A percentile compares a stretch with the other conserved stretches of the same genome.
Conservation (phyloP, 805 yeast species). For the Kazachstania bromeliacearum region DNA sequence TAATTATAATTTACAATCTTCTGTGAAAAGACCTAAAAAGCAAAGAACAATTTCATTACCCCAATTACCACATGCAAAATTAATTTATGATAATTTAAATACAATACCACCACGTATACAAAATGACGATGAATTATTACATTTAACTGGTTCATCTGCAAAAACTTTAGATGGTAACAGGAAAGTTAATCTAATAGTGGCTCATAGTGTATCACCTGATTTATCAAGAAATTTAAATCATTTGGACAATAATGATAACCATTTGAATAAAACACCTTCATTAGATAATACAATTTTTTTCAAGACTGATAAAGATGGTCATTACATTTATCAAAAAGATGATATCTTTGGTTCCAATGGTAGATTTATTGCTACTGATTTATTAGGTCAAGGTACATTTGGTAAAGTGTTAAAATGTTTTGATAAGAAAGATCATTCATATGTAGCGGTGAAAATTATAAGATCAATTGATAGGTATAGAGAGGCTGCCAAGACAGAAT, state of each 20-base stretch:
- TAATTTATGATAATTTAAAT: slow-evolving; percentile 27
- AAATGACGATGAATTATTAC: slow-evolving; percentile 25
- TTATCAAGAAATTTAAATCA: background rate
- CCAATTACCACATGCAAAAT: slow-evolving; percentile 41
- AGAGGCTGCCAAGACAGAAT: slow-evolving; percentile 89
- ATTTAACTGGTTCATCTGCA: slow-evolving; percentile 26
- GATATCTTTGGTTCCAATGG: slow-evolving; percentile 54
- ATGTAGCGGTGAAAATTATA: slow-evolving; percentile 87
- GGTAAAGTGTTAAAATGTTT: slow-evolving; percentile 95
- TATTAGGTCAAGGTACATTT: slow-evolving; percentile 93
- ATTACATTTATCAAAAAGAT: slow-evolving; percentile 52
- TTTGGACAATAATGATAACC: background rate
- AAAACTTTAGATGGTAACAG: slow-evolving; percentile 27
- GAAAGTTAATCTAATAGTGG: slow-evolving; percentile 16
- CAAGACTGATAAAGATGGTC: slow-evolving; percentile 56
- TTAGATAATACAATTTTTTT: slow-evolving; percentile 7
- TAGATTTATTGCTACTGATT: slow-evolving; percentile 54
- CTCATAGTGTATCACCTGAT: slow-evolving; percentile 6
- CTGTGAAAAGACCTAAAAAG: slow-evolving; percentile 22
- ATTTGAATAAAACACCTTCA: background rate
- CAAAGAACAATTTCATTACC: slow-evolving; percentile 47
- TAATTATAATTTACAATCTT: background rate
- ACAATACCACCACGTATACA: slow-evolving; percentile 12
- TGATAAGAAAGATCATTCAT: slow-evolving; percentile 38
- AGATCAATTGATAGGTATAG: slow-evolving; percentile 88